Conservation (phyloP, 768 basidiomycete species). For the Suillus cothurnatus region DNA sequence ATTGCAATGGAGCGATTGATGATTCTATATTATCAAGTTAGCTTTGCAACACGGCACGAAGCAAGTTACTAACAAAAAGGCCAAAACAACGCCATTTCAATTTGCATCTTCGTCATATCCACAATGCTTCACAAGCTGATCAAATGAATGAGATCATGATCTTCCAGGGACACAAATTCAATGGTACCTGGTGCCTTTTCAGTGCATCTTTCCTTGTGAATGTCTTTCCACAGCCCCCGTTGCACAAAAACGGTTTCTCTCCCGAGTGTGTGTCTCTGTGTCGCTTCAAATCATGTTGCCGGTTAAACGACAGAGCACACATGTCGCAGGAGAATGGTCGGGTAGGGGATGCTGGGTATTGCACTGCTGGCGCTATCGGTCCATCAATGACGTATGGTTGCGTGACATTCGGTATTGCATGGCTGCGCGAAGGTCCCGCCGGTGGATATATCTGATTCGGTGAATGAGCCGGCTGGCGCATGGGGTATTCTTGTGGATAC, state of each 20-base stretch:
- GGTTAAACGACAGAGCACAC: constrained; percentile 81
- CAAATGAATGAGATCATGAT: constrained; percentile 20
- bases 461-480: constrained; percentile 37
- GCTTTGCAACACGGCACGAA: neutral
- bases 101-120: constrained; percentile 62
- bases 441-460: constrained; percentile 22
- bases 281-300: constrained; percentile 83
- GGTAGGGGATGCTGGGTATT: constrained; percentile 59
- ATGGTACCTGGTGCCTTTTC: constrained; percentile 76
- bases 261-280: constrained; percentile 86
- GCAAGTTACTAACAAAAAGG: neutral
- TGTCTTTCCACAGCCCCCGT: constrained; percentile 84
- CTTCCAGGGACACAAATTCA: constrained; percentile 7
- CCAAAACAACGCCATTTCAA: constrained; percentile 8
- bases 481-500: constrained; percentile 28
- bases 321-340: constrained; percentile 71
- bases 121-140: constrained; percentile 75
- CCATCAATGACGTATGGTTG: neutral
- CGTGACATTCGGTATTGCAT: neutral
- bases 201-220: constrained; percentile 87
- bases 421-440: constrained; percentile 2
- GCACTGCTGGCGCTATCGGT: constrained; percentile 29
- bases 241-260: constrained; percentile 82
- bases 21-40: constrained; percentile 8
- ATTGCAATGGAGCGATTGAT: constrained; percentile 4